Percentiles rank a stretch among this genome's conserved stretches.
phyloP scores from a whole-genome alignment of 495 filamentous ascomycete genomes.

The Delitschia confertaspora region DNA sequence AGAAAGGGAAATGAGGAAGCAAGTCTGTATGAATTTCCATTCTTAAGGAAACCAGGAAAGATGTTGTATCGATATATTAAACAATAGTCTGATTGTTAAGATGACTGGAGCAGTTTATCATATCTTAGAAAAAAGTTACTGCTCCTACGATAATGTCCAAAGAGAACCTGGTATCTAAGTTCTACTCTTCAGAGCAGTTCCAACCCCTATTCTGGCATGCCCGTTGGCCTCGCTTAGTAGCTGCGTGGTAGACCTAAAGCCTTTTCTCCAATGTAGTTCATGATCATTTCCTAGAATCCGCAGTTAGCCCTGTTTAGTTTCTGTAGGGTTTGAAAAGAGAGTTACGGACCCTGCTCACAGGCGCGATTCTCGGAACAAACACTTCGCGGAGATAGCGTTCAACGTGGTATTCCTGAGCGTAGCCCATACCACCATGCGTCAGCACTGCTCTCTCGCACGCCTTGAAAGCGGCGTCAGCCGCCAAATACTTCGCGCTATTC shows the following conservation, averaged over 20 bases:
- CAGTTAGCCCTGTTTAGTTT: neutral
- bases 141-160: no score
- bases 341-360: slow-evolving; percentile 58
- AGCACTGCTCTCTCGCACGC: slow-evolving; percentile 61
- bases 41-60: no score
- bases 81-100: no score
- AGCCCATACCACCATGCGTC: slow-evolving; percentile 67
- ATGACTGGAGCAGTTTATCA: no score
- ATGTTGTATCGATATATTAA: no score
- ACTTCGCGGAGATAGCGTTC: slow-evolving; percentile 68
- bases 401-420: slow-evolving; percentile 70
- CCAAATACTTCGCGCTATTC: slow-evolving; percentile 71
- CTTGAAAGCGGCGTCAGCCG: slow-evolving; percentile 67
- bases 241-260: slow-evolving; percentile 51
- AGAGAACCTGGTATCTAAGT: no score
- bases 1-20: no score
- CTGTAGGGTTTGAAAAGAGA: slow-evolving; percentile 7
- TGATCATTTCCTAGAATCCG: slow-evolving; percentile 64
- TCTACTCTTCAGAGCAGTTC: no score
- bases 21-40: no score
- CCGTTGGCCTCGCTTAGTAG: no score
- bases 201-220: no score
- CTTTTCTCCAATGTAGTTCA: slow-evolving; percentile 71
- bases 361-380: slow-evolving; percentile 66
- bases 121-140: no score